Percentiles rank a stretch among this genome's conserved stretches.
Conservation (phyloP, 768 basidiomycete species). For the Auricularia sp. region DNA sequence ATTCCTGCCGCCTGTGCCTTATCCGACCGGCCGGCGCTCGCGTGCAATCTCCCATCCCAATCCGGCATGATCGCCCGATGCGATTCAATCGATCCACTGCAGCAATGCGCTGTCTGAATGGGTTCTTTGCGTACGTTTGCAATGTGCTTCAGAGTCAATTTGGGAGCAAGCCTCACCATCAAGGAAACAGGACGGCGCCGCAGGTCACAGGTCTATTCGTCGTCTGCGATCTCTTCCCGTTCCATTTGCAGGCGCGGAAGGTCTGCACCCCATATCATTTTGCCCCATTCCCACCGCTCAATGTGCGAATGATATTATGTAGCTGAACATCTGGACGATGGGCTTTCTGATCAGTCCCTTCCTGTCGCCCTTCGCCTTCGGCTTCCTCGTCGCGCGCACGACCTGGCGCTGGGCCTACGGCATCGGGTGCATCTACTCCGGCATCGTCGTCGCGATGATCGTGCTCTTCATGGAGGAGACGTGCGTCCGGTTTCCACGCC, state of each 20-base stretch:
- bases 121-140: slow-evolving; percentile 40
- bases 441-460: slow-evolving; percentile 46
- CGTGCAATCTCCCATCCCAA: neutral
- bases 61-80: neutral
- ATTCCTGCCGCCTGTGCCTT: neutral
- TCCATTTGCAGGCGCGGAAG: slow-evolving; percentile 61
- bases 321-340: slow-evolving; percentile 67
- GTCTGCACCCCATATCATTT: slow-evolving; percentile 19
- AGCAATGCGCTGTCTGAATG: slow-evolving; percentile 53
- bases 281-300: neutral
- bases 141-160: neutral
- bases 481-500: slow-evolving; percentile 25
- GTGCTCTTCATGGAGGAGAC: slow-evolving; percentile 57
- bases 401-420: slow-evolving; percentile 51
- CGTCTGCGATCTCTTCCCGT: slow-evolving; percentile 56
- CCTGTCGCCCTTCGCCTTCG: slow-evolving; percentile 55
- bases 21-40: neutral
- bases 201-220: slow-evolving; percentile 56
- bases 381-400: slow-evolving; percentile 53
- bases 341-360: slow-evolving; percentile 60
- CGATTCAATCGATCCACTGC: neutral
- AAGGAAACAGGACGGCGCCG: slow-evolving; percentile 36
- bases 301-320: neutral
- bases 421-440: slow-evolving; percentile 49
- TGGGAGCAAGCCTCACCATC: neutral